Conservation (phyloP, 192 early-diverging fungal species). For the Coemansia sp. region DNA sequence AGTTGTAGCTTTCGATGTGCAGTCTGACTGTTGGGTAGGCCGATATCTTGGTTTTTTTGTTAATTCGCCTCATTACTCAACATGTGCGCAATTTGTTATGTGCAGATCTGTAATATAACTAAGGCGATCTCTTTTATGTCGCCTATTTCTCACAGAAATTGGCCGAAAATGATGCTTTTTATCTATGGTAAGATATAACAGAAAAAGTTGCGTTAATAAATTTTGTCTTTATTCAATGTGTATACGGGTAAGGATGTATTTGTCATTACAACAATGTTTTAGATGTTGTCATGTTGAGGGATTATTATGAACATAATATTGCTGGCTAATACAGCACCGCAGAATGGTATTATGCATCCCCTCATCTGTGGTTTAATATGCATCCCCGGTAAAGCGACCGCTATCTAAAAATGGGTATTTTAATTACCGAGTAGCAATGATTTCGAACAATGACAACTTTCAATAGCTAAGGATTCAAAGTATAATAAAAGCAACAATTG, state of each 20-base stretch:
- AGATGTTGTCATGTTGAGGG: background rate
- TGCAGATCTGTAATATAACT: background rate
- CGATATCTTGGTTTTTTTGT: no score
- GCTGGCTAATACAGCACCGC: background rate
- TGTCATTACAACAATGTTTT: background rate
- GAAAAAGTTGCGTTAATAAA: background rate
- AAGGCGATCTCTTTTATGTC: background rate
- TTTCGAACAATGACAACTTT: no score
- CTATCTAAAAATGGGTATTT: no score
- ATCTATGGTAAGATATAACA: background rate
- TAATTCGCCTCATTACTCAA: background rate
- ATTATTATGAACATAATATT: background rate
- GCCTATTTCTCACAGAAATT: background rate
- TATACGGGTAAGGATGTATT: background rate
- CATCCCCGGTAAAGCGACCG: no score
- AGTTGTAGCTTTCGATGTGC: no score
- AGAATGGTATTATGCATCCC: background rate
- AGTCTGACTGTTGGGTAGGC: no score
- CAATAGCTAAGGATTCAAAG: no score
- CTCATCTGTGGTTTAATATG: background rate
- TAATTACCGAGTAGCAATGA: no score
- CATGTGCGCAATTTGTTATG: background rate
- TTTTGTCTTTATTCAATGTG: background rate
- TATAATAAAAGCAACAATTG: no score
- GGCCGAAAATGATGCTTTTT: background rate